A percentile compares a stretch with the other conserved stretches of the same genome.
Evolutionary conservation across 1,284 basidiomycete genomes (phyloP).

Genomic region (Cutaneotrichosporon dermatis): DNA sequence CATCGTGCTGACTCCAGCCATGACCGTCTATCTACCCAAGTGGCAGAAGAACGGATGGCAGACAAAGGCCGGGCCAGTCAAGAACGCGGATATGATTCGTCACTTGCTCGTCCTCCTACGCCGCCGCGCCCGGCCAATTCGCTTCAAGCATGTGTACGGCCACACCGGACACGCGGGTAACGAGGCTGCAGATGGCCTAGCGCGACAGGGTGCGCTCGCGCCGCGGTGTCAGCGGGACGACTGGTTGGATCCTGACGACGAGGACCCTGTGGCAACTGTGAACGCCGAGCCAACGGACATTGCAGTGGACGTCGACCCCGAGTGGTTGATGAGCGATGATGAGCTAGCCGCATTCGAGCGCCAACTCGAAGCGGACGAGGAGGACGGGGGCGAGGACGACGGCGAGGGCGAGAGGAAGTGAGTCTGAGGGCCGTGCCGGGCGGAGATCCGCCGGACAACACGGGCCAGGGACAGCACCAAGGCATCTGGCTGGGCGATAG

Average conservation of each 20-base stretch:
- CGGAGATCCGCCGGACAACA: too few relatives aligned
- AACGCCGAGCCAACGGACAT: not conserved
- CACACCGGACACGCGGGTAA: slow-evolving; percentile 45
- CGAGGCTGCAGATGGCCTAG: slow-evolving; percentile 46
- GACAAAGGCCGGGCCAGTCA: slow-evolving; percentile 27
- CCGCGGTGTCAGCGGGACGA: slow-evolving; percentile 22
- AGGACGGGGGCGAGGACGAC: not conserved
- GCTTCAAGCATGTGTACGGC: slow-evolving; percentile 44
- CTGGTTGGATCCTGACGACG: slow-evolving; percentile 40
- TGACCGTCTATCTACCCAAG: slow-evolving; percentile 45
- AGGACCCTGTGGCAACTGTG: slow-evolving; percentile 22
- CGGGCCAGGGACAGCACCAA: too few relatives aligned
- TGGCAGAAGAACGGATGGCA: slow-evolving; percentile 43
- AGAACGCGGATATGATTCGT: slow-evolving; percentile 48
- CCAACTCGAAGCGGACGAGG: not conserved
- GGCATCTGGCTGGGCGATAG: too few relatives aligned
- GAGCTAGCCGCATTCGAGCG: slow-evolving; percentile 29
- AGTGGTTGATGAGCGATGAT: slow-evolving; percentile 35
- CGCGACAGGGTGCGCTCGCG: slow-evolving; percentile 34
- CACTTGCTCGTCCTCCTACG: slow-evolving; percentile 45
- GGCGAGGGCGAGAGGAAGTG: too few relatives aligned
- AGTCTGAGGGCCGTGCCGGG: too few relatives aligned
- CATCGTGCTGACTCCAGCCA: slow-evolving; percentile 26
- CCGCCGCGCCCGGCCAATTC: slow-evolving; percentile 27
- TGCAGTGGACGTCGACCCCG: slow-evolving; percentile 25